Evolutionary conservation across 2,329 filamentous ascomycete species (phyloP).

Genomic region (Apiospora marii): DNA sequence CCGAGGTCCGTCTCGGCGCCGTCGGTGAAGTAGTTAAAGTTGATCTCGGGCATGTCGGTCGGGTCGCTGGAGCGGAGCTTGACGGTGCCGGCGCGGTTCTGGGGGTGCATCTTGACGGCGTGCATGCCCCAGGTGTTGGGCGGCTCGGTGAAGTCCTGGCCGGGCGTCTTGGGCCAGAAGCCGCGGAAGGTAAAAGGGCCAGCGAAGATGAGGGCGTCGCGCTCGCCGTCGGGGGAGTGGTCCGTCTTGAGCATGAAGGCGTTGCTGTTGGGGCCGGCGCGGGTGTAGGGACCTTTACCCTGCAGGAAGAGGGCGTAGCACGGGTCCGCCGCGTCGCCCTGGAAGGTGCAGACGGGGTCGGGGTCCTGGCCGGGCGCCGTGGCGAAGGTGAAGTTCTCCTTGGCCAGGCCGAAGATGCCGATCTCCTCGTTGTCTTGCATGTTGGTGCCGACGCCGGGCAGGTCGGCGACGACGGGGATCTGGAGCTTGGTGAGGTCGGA

Average conservation of each 20-base stretch:
- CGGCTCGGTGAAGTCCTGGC: conserved; percentile 33
- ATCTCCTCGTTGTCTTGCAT: conserved; percentile 39
- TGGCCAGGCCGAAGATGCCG: conserved; percentile 31
- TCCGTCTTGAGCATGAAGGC: conserved; percentile 30
- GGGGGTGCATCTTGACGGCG: conserved; percentile 48
- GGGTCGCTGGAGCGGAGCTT: conserved; percentile 61
- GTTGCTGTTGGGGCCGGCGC: conserved; percentile 33
- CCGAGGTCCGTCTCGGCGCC: conserved; percentile 54
- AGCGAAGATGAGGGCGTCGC: conserved; percentile 32
- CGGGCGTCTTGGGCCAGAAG: conserved; percentile 31
- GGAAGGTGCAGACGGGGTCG: conserved; percentile 32
- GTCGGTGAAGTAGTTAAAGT: conserved; percentile 63
- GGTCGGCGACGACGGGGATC: conserved; percentile 40
- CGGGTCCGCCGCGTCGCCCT: conserved; percentile 27
- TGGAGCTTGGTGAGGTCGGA: conserved; percentile 35
- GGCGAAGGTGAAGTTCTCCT: conserved; percentile 25
- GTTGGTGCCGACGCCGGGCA: conserved; percentile 45
- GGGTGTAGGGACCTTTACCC: conserved; percentile 23
- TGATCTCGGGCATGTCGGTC: conserved; percentile 68
- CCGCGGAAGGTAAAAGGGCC: conserved; percentile 31
- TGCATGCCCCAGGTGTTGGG: conserved; percentile 42
- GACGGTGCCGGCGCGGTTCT: conserved; percentile 62
- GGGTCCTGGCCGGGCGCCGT: conserved; percentile 26
- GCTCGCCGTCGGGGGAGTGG: conserved; percentile 30
- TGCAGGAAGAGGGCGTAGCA: conserved; percentile 32